Evolutionary conservation across 768 basidiomycete species (phyloP).

Genomic region (Boletus speciosus): DNA sequence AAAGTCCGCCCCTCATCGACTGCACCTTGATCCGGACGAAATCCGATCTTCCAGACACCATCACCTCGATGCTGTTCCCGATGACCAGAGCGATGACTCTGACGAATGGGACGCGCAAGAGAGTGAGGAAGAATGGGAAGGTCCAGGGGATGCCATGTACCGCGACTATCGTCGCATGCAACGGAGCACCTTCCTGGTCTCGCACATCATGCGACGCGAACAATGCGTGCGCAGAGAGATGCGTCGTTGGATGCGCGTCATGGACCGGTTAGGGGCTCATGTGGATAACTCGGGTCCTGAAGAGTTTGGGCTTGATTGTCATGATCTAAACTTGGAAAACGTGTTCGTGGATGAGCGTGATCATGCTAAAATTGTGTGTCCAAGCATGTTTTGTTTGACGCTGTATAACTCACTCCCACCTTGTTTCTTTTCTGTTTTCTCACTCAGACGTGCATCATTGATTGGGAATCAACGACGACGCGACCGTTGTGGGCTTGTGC

Average conservation of each 20-base stretch:
- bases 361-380: conserved; percentile 65
- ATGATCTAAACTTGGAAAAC: conserved; percentile 83
- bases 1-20: conserved; percentile 65
- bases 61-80: conserved; percentile 60
- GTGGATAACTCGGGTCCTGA: conserved; percentile 38
- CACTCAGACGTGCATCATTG: conserved; percentile 76
- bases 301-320: conserved; percentile 78
- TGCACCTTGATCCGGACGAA: conserved; percentile 81
- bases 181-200: conserved; percentile 71
- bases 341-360: conserved; percentile 75
- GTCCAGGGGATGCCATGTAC: conserved; percentile 76
- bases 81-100: conserved; percentile 70
- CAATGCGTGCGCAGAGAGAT: conserved; percentile 65
- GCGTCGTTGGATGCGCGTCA: conserved; percentile 63
- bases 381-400: background rate
- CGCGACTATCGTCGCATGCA: conserved; percentile 81
- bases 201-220: conserved; percentile 65
- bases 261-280: conserved; percentile 51
- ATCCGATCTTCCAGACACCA: conserved; percentile 70
- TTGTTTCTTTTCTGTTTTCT: background rate
- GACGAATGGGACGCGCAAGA: conserved; percentile 79
- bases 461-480: conserved; percentile 90
- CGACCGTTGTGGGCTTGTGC: conserved; percentile 84
- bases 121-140: conserved; percentile 73
- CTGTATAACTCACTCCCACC: background rate